Base-by-base conservation (phyloP, 768 basidiomycete genomes). In the Panaeolus papilionaceus region DNA sequence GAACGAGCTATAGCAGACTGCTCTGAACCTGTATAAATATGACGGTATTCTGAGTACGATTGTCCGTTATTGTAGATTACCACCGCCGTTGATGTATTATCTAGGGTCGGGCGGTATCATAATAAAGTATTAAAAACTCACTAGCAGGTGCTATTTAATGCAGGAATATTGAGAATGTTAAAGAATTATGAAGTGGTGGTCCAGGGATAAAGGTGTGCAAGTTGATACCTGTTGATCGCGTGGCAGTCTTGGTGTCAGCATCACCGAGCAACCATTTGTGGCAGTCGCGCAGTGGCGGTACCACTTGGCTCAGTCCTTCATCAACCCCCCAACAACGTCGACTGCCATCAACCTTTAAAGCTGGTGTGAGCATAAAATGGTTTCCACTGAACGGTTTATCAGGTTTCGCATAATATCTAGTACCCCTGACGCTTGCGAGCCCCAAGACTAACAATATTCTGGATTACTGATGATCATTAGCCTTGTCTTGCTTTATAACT, bases 171-270 rank as follows among this genome's bases (percentile, higher is more conserved):
- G 54, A 37, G 54, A 7, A 58, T 58, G 37, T 58, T 33, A 58
- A 49, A 28, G 28, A 58, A 58, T 33, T 7, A 3, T 4, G 54
- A 58, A 14, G 54, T 58, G 26, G 54, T 58, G 54, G 54, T 58
- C 26, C 28, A 58, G 54, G 28, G 54, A 58, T 58, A 33, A 58
- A 58, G 54, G 37, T 58, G 54, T 58, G 47, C 47, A 58, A 58
- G 54, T 58, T 58, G 54, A 33, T 33, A 16, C 54, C 33, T 58
- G 54, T 58, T 58, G 54, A 58, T 58, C 54, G 54, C 54, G 54
- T 58, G 54, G 54, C 54, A 58, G 54, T 37, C 37, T 51, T 23
- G 47, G 54, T 58, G 54, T 58, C 54, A 58, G 54, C 54, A 58
- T 51, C 49, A 51, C 49, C 11, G 26, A 51, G 20, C 49, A 51